Percentiles rank a stretch among this genome's conserved stretches.
These are phyloP conservation scores for Poronia punctata DNA, from an alignment of 495 filamentous ascomycete genomes.

Conservation along the genomic window DNA sequence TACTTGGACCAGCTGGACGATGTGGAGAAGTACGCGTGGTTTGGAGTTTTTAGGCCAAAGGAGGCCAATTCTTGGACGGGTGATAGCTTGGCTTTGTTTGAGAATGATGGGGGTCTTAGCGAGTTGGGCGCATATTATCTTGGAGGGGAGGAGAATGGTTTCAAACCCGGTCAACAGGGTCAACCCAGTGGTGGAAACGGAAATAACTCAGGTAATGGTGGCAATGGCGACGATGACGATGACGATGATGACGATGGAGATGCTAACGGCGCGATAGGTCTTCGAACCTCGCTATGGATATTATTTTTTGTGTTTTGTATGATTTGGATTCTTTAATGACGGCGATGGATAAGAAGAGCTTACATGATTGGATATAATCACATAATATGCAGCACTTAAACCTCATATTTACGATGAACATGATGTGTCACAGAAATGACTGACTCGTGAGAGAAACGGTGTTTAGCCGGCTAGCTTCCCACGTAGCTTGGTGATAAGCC, in stretches of 20 bases:
- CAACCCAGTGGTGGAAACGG: not conserved
- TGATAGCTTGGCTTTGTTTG: conserved; percentile 47
- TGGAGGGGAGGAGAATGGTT: conserved; percentile 37
- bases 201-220: conserved; percentile 1
- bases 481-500: too few species aligned
- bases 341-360: not conserved
- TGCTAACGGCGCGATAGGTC: conserved; percentile 4
- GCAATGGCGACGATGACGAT: not conserved
- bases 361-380: not conserved
- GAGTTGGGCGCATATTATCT: conserved; percentile 54
- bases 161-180: conserved; percentile 4
- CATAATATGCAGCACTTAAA: too few species aligned
- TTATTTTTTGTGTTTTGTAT: not conserved
- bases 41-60: conserved; percentile 50
- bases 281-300: not conserved
- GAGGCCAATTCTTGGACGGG: conserved; percentile 46
- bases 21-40: conserved; percentile 53
- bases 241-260: not conserved
- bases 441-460: too few species aligned
- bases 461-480: too few species aligned
- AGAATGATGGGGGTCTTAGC: conserved; percentile 44
- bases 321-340: not conserved
- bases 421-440: too few species aligned
- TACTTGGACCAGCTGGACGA: conserved; percentile 46
- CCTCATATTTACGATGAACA: too few species aligned